Conservation (phyloP, 768 basidiomycete species). For the Tephrocybe sp. region DNA sequence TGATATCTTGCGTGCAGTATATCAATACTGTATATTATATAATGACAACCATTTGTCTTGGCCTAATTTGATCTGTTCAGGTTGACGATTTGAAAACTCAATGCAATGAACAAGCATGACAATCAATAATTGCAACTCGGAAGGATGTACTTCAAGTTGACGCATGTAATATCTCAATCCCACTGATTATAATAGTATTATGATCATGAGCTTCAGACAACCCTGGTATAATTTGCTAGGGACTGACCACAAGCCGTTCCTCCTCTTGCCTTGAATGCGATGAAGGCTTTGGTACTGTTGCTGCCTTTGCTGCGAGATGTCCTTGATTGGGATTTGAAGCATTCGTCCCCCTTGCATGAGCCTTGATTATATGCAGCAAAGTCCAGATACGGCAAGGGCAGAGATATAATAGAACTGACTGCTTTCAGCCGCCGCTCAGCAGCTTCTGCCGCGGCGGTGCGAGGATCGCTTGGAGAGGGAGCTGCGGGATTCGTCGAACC, state of each 20-base stretch:
- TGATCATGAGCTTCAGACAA: conserved; percentile 11
- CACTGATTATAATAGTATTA: no score
- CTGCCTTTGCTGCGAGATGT: conserved; percentile 41
- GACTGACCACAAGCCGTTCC: conserved; percentile 26
- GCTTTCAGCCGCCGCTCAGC: conserved; percentile 58
- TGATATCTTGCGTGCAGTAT: conserved; percentile 18
- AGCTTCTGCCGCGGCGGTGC: conserved; percentile 58
- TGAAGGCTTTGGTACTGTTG: conserved; percentile 34
- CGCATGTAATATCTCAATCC: no score
- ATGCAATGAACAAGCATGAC: no score
- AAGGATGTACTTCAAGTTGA: no score
- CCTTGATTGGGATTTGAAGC: conserved; percentile 47
- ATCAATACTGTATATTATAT: conserved; percentile 18
- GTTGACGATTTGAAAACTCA: no score
- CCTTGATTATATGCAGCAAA: conserved; percentile 29
- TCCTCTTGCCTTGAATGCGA: conserved; percentile 34
- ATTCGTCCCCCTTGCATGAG: conserved; percentile 41
- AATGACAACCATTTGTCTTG: background rate
- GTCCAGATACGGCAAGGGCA: conserved; percentile 16
- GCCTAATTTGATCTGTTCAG: no score
- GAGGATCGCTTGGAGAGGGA: conserved; percentile 37
- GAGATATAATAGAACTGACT: conserved; percentile 35
- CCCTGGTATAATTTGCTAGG: conserved; percentile 8
- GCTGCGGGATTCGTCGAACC: conserved; percentile 27
- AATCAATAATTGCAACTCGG: no score